Evolutionary conservation across 306 rosid genomes (phyloP), one percentile per base, ranked within the genome.

Genomic region (Quercus alba): DNA sequence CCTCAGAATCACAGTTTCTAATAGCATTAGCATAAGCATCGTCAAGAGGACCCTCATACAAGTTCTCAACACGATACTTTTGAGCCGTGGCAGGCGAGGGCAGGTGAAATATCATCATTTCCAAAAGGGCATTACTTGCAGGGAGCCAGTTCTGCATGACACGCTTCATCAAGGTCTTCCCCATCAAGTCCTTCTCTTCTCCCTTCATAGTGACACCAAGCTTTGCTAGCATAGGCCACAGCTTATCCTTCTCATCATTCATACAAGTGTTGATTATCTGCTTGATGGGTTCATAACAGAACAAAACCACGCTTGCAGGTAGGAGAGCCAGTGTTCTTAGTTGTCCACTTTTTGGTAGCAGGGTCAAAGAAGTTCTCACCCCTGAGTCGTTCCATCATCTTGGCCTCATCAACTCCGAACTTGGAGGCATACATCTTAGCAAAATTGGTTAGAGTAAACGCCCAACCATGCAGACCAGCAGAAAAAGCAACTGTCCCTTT

Each of bases 381-480:
- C 89, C 91, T 85, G 21, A 88, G 88, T 26, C 91, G 68, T 70
- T 87, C 91, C 93, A 89, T 87, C 93, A 87, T 85, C 82, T 88
- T 88, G 1, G 84, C n/a, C 80, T 88, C 91, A 1, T 85, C 91
- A 52, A 88, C 91, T 46, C 87, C 86, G 55, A 88, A 88, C 41
- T 88, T 88, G 25, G 89, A 84, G 0, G 91, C 91, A 72, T 88
- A 88, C 89, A 88, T 88, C 83, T 88, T 88, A 2, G 87, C 93
- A 23, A 92, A 92, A 85, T 83, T 90, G 58, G 91, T 90, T 8
- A 92, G 73, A 1, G 94, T 92, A 59, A 92, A 90, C 3, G 91
- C 89, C 94, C 94, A 90, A 18, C 94, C 94, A 38, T 92, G 97
- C 89, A 92, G 67, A 82, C 94, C 92, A 57, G 97, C 97, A 55